Evolutionary conservation across 1,139 yeast genomes (phyloP).

Genomic region (Kurtzmaniella quercitrusa): DNA sequence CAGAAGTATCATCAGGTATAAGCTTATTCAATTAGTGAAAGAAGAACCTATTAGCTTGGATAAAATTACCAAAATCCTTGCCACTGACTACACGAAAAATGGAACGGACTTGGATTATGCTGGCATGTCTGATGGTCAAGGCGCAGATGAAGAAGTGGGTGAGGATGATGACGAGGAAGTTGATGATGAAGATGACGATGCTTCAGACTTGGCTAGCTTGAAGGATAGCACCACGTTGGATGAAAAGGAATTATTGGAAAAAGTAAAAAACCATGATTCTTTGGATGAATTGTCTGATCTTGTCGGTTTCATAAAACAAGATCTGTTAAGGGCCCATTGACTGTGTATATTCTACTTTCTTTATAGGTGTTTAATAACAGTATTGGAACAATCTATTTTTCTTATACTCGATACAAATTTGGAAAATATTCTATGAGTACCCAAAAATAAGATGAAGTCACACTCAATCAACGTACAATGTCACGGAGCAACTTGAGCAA

Average conservation of each 20-base stretch:
- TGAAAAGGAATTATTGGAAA: conserved; percentile 26
- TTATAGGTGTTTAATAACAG: not conserved
- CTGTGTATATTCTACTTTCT: not conserved
- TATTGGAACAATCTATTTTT: too few species aligned
- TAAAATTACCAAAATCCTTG: conserved; percentile 42
- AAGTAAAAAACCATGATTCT: conserved; percentile 29
- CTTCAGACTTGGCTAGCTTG: conserved; percentile 17
- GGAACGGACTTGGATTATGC: conserved; percentile 21
- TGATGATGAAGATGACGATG: conserved; percentile 18
- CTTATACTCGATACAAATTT: too few species aligned
- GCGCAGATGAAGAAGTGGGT: conserved; percentile 14
- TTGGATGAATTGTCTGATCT: conserved; percentile 36
- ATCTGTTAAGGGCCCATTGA: conserved; percentile 11
- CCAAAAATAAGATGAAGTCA: too few species aligned
- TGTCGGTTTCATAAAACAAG: conserved; percentile 48
- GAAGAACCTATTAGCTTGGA: conserved; percentile 38
- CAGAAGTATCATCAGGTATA: conserved; percentile 68
- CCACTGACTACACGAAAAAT: conserved; percentile 33
- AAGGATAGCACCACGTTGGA: conserved; percentile 14
- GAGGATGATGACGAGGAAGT: conserved; percentile 20
- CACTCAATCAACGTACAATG: too few species aligned
- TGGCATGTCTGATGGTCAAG: conserved; percentile 16
- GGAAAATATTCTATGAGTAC: too few species aligned
- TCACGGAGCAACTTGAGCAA: too few species aligned
- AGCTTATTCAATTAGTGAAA: conserved; percentile 51